Conservation (phyloP, 306 rosid species). For the Inga laurina region DNA sequence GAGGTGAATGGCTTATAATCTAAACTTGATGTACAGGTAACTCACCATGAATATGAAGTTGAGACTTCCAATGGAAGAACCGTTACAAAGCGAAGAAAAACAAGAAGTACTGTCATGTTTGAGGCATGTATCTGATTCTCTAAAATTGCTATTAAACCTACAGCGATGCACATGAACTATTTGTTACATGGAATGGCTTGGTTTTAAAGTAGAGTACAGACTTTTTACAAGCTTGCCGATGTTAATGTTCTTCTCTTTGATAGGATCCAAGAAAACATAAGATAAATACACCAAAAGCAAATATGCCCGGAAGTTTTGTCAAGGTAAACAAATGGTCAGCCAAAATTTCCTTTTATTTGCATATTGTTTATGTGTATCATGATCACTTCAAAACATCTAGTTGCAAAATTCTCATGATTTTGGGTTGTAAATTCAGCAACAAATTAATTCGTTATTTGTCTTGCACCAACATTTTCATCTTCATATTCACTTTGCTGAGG, state of each 20-base stretch:
- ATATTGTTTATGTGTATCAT: neutral
- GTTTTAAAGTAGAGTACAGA: constrained; percentile 2
- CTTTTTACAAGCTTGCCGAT: constrained; percentile 22
- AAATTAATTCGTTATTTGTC: constrained; percentile 12
- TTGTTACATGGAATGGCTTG: constrained; percentile 23
- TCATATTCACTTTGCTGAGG: constrained; percentile 12
- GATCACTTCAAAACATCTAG: constrained; percentile 21
- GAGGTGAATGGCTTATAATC: constrained; percentile 24
- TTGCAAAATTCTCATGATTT: constrained; percentile 4
- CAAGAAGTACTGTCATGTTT: constrained; percentile 92
- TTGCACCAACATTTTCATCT: constrained; percentile 21
- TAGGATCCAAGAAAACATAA: constrained; percentile 84
- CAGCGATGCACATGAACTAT: constrained; percentile 4
- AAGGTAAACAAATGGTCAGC: constrained; percentile 57
- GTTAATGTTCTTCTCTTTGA: constrained; percentile 33
- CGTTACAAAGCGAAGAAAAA: constrained; percentile 81
- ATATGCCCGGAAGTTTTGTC: constrained; percentile 62
- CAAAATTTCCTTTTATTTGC: constrained; percentile 10
- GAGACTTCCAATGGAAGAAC: constrained; percentile 96
- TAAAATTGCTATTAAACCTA: constrained; percentile 19
- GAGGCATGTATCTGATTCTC: constrained; percentile 60
- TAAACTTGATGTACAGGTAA: constrained; percentile 63
- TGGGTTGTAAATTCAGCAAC: constrained; percentile 21
- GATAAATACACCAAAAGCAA: constrained; percentile 68
- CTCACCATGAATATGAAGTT: constrained; percentile 89